A percentile compares a stretch with the other conserved stretches of the same genome.
phyloP scores from a whole-genome alignment of 331 rosid genomes.

The Dryas integrifolia region DNA sequence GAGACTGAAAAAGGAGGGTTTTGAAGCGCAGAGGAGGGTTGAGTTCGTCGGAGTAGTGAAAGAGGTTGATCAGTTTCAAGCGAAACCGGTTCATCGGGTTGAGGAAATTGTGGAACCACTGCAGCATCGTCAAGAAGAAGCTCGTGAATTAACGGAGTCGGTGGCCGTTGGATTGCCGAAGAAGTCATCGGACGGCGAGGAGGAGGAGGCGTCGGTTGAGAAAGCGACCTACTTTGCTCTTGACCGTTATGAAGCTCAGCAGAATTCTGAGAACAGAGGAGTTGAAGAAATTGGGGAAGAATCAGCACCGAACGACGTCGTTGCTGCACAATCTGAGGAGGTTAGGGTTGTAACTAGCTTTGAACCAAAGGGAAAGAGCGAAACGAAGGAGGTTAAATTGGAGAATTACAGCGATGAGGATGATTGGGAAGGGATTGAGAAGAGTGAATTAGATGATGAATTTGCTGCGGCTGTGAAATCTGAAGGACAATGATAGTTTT shows the following conservation, averaged over 20 bases:
- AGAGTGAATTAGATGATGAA: conserved; percentile 55
- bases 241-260: conserved; percentile 1
- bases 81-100: background rate
- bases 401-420: conserved; percentile 44
- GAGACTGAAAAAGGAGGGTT: conserved; percentile 25
- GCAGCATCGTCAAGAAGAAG: conserved; percentile 8
- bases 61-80: conserved; percentile 25
- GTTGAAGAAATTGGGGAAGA: conserved; percentile 19
- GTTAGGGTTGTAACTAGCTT: background rate
- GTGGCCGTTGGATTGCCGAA: conserved; percentile 9
- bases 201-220: conserved; percentile 1
- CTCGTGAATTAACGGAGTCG: background rate
- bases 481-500: conserved; percentile 24
- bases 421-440: conserved; percentile 89
- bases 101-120: conserved; percentile 10
- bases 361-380: conserved; percentile 9
- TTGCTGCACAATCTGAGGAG: conserved; percentile 22
- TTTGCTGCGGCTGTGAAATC: conserved; percentile 53
- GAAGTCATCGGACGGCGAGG: conserved; percentile 21
- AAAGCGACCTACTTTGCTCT: background rate
- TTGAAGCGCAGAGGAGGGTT: conserved; percentile 31
- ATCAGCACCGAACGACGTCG: conserved; percentile 20
- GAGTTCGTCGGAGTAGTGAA: conserved; percentile 18
- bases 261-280: background rate
- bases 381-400: conserved; percentile 19